Conservation (phyloP, 495 filamentous ascomycete genomes). For the Aspergillus bridgeri region DNA sequence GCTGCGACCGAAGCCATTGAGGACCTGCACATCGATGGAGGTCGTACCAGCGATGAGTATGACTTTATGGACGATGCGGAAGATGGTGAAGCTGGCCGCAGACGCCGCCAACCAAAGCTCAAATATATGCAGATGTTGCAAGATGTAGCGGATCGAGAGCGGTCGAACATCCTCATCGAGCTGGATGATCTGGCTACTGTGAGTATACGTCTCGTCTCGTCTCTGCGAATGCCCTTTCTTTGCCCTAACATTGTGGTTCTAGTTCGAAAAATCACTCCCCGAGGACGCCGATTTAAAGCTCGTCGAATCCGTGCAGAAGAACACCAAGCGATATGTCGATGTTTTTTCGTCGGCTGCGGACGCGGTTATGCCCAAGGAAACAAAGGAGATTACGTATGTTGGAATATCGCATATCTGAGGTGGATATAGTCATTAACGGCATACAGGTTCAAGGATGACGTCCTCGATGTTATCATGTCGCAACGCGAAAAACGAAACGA, state of each 20-base stretch:
- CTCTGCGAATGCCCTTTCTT: neutral
- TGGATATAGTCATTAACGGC: constrained; percentile 6
- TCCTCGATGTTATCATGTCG: constrained; percentile 92
- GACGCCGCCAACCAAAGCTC: constrained; percentile 55
- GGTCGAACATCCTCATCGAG: constrained; percentile 75
- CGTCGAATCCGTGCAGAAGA: constrained; percentile 79
- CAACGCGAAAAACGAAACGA: constrained; percentile 86
- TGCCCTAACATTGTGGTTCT: constrained; percentile 2
- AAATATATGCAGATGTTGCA: constrained; percentile 94
- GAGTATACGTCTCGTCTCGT: no score
- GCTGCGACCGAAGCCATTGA: constrained; percentile 71
- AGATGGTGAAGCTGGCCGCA: constrained; percentile 40
- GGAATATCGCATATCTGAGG: neutral
- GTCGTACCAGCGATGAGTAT: constrained; percentile 88
- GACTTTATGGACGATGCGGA: constrained; percentile 91
- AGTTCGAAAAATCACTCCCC: constrained; percentile 71
- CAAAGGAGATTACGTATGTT: constrained; percentile 69
- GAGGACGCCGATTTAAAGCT: constrained; percentile 65
- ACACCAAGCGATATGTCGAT: constrained; percentile 94
- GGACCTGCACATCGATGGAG: constrained; percentile 81
- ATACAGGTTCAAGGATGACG: constrained; percentile 87
- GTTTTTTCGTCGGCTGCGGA: constrained; percentile 86
- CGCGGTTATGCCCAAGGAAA: constrained; percentile 76
- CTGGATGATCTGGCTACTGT: constrained; percentile 81
- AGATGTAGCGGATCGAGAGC: constrained; percentile 74